Base-by-base conservation (phyloP, 805 yeast species). In the Cephaloascus fragrans region DNA sequence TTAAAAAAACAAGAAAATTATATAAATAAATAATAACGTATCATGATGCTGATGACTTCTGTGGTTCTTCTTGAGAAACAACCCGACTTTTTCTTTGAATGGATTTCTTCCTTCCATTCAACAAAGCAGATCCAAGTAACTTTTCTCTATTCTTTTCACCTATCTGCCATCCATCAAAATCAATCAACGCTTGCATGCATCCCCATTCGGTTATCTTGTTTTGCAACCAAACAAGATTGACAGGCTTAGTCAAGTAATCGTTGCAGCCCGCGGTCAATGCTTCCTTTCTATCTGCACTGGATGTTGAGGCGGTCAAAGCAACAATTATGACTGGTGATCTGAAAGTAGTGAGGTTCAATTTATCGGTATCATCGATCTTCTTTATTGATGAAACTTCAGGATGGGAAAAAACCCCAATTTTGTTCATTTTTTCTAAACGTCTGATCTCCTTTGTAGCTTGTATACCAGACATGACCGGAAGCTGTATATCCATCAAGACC, bases 151-250 rank as follows among this genome's bases (percentile, higher is more conserved):
- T 31, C n/a, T 16, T 34, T 19, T 34, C 36, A 12, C 26, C 36
- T 12, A n/a, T 14, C 38, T 74, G 77, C 94, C 97, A 93, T 31
- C 94, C 90, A 55, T 93, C 96, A 57, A 83, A 90, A 59, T 90
- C 95, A 56, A 90, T 89, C 37, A 90, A 64, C 1, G 97, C 97
- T 61, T 90, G 98, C 97, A 90, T 90, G 59, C 97, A 90, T 1
- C 98, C 97, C 97, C 97, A 93, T 59, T 90, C 97, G 1, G 88
- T 83, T 38, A 93, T 84, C 60, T 93, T 93, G 53, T 85, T 86
- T 51, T 88, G 85, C 36, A 93, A 67, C 99, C 99, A 93, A 37
- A 78, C 85, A 48, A 90, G 67, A 49, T 88, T 90, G 6, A 93
- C 97, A 0, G 99, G 99, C 49, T 93, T 93, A 8, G 97, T 93